phyloP scores from a whole-genome alignment of 352 stramenopile species.

The Elongisporangium undulatum region DNA sequence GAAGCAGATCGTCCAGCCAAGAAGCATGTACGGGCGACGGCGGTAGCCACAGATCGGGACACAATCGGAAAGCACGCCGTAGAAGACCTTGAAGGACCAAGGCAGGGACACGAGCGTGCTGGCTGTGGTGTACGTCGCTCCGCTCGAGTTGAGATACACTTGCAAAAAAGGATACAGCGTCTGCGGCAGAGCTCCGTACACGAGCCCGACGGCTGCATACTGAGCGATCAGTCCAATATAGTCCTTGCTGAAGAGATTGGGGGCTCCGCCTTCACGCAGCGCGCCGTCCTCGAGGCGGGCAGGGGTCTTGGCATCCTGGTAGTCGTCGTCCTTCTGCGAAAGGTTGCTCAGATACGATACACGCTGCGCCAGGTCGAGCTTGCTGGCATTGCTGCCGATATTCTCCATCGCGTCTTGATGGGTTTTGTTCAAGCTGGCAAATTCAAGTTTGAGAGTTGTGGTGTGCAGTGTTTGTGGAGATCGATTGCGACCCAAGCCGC shows the following conservation, averaged over 20 bases:
- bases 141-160: conserved; percentile 32
- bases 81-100: conserved; percentile 35
- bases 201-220: conserved; percentile 29
- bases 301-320: conserved; percentile 12
- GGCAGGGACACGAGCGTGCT: conserved; percentile 25
- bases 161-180: conserved; percentile 41
- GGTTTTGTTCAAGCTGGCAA: not conserved
- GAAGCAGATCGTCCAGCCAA: conserved; percentile 29
- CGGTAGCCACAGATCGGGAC: conserved; percentile 37
- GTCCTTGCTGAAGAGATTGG: conserved; percentile 21
- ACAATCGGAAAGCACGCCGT: conserved; percentile 32
- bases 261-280: conserved; percentile 17
- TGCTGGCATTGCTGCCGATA: not conserved
- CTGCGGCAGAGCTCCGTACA: conserved; percentile 28
- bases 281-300: conserved; percentile 15
- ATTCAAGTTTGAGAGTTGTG: not conserved
- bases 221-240: conserved; percentile 30
- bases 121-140: conserved; percentile 28
- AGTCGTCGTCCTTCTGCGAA: conserved; percentile 20
- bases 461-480: too few relatives aligned
- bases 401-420: conserved; percentile 5
- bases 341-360: conserved; percentile 18
- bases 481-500: not conserved
- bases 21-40: conserved; percentile 35
- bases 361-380: conserved; percentile 12